Percentiles rank a stretch among this genome's conserved stretches.
Evolutionary conservation across 257 asterid genomes (phyloP).

Genomic region (Nemophila menziesii): DNA sequence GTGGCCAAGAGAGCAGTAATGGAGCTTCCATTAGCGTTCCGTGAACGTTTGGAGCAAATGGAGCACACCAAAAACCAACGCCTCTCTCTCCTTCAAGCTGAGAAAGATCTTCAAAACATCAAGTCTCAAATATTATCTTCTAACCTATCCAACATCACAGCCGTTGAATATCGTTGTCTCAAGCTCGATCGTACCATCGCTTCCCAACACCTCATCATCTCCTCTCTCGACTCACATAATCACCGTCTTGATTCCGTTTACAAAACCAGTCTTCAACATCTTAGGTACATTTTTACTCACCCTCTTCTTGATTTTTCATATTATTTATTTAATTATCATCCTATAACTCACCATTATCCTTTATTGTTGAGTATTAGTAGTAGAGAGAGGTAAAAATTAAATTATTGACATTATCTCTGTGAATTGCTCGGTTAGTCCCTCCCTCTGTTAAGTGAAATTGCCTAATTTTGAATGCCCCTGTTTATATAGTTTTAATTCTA

Average conservation of each 20-base stretch:
- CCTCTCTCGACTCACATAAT: slow-evolving; percentile 20
- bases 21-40: slow-evolving; percentile 28
- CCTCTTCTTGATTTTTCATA: not conserved
- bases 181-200: slow-evolving; percentile 27
- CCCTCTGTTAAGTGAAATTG: too few species aligned
- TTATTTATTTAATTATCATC: not conserved
- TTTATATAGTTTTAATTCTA: too few species aligned
- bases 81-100: slow-evolving; percentile 27
- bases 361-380: too few species aligned
- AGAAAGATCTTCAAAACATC: slow-evolving; percentile 24
- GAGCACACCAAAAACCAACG: slow-evolving; percentile 25
- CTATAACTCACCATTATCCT: too few species aligned
- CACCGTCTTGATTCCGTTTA: slow-evolving; percentile 18
- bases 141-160: slow-evolving; percentile 19
- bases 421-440: too few species aligned
- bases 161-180: slow-evolving; percentile 26
- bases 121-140: slow-evolving; percentile 19
- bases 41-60: slow-evolving; percentile 29
- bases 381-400: too few species aligned
- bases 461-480: too few species aligned
- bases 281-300: slow-evolving; percentile 11
- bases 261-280: slow-evolving; percentile 8
- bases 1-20: too few species aligned
- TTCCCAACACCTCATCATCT: slow-evolving; percentile 18
- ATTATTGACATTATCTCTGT: too few species aligned